Evolutionary conservation across 2,329 filamentous ascomycete genomes (phyloP).

Genomic region (Chaetomiaceae sp.): DNA sequence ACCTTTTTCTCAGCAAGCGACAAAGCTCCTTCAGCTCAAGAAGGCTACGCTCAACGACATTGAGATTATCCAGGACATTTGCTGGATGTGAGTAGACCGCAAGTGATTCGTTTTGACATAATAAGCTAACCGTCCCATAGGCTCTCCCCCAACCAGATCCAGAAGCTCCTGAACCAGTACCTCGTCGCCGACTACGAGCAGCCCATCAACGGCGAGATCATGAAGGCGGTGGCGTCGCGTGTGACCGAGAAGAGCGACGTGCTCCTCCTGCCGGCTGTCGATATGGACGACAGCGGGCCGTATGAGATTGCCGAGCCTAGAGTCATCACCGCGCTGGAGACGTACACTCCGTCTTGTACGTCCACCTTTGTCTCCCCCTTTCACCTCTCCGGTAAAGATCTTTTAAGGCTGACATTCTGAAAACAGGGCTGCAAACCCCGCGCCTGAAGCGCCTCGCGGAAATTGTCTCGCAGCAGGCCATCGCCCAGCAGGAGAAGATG

Average conservation of each 20-base stretch:
- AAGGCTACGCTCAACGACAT: conserved; percentile 99
- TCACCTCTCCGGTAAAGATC: neutral
- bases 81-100: conserved; percentile 80
- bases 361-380: neutral
- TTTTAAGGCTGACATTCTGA: conserved; percentile 22
- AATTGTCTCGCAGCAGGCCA: conserved; percentile 93
- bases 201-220: conserved; percentile 98
- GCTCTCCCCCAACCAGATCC: conserved; percentile 97
- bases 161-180: conserved; percentile 98
- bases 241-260: conserved; percentile 99
- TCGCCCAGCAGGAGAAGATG: conserved; percentile 87
- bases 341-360: conserved; percentile 96
- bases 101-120: too few relatives aligned
- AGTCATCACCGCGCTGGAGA: conserved; percentile 93
- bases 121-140: conserved; percentile 39
- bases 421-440: conserved; percentile 86
- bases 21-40: conserved; percentile 96
- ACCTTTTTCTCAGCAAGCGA: conserved; percentile 68
- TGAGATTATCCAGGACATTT: conserved; percentile 99
- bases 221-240: conserved; percentile 96
- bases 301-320: conserved; percentile 98
- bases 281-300: conserved; percentile 98
- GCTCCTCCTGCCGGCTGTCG: conserved; percentile 84
- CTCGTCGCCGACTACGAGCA: conserved; percentile 98
- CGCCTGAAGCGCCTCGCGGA: conserved; percentile 94